Conservation (phyloP, 1,284 basidiomycete species). For the Phellopilus nigrolimitatus region DNA sequence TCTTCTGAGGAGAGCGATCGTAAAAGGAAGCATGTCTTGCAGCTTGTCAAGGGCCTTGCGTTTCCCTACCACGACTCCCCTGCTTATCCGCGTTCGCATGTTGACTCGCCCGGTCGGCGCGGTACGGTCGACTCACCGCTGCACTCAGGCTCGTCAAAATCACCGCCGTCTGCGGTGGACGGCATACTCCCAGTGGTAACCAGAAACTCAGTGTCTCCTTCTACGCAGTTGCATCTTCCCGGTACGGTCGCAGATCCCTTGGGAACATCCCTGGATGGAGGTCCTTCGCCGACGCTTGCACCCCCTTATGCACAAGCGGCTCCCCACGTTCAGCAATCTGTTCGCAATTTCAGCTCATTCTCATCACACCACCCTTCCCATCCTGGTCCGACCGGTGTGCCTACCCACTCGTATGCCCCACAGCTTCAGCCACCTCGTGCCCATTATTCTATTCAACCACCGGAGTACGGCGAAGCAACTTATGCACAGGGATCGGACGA, state of each 20-base stretch:
- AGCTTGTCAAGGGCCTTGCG: slow-evolving; percentile 64
- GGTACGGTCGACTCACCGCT: slow-evolving; percentile 7
- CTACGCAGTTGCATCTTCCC: slow-evolving; percentile 12
- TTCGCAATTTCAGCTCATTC: background rate
- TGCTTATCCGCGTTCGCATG: slow-evolving; percentile 37
- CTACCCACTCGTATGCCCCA: slow-evolving; percentile 8
- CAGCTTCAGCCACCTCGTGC: slow-evolving; percentile 10
- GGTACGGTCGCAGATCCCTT: slow-evolving; percentile 1
- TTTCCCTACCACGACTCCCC: slow-evolving; percentile 60
- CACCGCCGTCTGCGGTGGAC: slow-evolving; percentile 4
- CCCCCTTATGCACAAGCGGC: slow-evolving; percentile 16
- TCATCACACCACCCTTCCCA: slow-evolving; percentile 3
- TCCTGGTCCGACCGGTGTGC: background rate
- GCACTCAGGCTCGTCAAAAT: slow-evolving; percentile 2
- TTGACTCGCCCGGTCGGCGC: slow-evolving; percentile 17
- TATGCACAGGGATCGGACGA: slow-evolving; percentile 28
- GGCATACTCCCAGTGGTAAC: background rate
- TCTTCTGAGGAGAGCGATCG: slow-evolving; percentile 48
- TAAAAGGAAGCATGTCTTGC: slow-evolving; percentile 53
- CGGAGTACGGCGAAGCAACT: slow-evolving; percentile 16
- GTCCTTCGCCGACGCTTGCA: slow-evolving; percentile 2
- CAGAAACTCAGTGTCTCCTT: background rate
- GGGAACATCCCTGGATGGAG: slow-evolving; percentile 3
- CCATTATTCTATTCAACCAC: slow-evolving; percentile 13
- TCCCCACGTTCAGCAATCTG: slow-evolving; percentile 17